Base-by-base conservation (phyloP, 805 yeast genomes). In the Scheffersomyces spartinae region DNA sequence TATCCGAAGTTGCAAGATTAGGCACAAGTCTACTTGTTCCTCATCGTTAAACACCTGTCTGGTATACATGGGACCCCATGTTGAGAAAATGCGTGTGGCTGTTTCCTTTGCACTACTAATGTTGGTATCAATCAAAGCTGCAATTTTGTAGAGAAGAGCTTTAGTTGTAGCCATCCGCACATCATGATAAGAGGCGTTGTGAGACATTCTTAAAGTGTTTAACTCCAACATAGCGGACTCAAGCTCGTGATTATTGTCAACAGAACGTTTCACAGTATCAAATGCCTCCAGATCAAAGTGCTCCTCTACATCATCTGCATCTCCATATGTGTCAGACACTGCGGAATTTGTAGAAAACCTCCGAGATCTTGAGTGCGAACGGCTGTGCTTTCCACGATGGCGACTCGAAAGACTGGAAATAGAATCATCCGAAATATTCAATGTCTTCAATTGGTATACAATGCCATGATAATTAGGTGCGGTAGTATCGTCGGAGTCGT, bases 191-290 rank as follows among this genome's bases (percentile, higher is more conserved):
- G 91, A 70, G 10, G 85, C 98, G 48, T 91, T 84, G 91, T 86
- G 80, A 42, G 95, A 83, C 98, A 91, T 88, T 55, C 97, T 70
- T 44, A 91, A 64, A 0, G 98, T 91, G 48, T 88, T 88, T 42
- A 91, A 68, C 55, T 91, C 98, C 32, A 91, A 59, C 35, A 84
- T 56, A 0, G 98, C 96, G 9, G 95, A 86, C 47, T 88, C 96
- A 32, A 84, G 64, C 42, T 82, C 94, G 52, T 91, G 98, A 49
- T 84, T 81, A 43, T 86, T 78, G 39, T 81, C 88, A 52, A 91
- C 68, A 1, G 98, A 94, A 45, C 98, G 69, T 39, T 77, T 83
- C 17, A 91, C 81, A 0, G 96, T 84, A 7, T 94, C 95, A 31
- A 79, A 62, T n/a, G 95, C 98, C 61, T 91, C 98, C 30, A 65